Evolutionary conservation across 1,284 basidiomycete genomes (phyloP).

Genomic region (Sanguinoderma infundibulare): DNA sequence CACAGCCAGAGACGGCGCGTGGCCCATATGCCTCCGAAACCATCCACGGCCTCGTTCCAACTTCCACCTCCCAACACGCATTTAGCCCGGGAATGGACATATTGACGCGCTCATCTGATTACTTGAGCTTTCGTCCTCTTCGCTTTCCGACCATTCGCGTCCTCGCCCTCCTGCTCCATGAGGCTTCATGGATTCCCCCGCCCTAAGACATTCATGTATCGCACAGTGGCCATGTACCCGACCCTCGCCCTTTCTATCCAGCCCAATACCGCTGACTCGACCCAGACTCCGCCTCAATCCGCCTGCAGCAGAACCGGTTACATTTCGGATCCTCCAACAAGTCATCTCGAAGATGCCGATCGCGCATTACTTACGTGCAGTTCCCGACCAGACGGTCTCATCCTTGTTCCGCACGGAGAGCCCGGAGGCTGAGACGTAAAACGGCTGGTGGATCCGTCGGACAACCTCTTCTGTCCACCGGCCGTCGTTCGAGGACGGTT

Average conservation of each 20-base stretch:
- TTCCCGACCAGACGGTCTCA: neutral
- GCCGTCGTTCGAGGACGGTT: neutral
- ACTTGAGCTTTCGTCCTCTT: conserved; percentile 19
- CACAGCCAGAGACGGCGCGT: neutral
- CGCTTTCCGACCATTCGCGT: conserved; percentile 13
- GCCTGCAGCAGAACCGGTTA: neutral
- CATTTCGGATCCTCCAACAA: neutral
- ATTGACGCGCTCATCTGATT: conserved; percentile 24
- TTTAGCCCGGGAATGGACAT: conserved; percentile 24
- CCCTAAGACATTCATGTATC: neutral
- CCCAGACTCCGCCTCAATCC: too few relatives aligned
- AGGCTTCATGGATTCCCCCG: conserved; percentile 17
- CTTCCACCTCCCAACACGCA: conserved; percentile 9
- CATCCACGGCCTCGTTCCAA: neutral
- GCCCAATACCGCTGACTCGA: too few relatives aligned
- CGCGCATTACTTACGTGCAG: neutral
- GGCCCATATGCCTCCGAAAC: neutral
- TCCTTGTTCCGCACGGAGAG: neutral
- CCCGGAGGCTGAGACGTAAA: neutral
- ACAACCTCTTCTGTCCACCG: neutral
- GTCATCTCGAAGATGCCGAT: neutral
- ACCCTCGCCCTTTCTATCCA: neutral
- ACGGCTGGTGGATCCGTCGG: neutral
- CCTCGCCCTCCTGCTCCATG: conserved; percentile 4
- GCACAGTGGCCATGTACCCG: neutral